Percentiles rank a stretch among this genome's conserved stretches.
phyloP scores from a whole-genome alignment of 768 basidiomycete genomes.

The Tricholoma sp. region DNA sequence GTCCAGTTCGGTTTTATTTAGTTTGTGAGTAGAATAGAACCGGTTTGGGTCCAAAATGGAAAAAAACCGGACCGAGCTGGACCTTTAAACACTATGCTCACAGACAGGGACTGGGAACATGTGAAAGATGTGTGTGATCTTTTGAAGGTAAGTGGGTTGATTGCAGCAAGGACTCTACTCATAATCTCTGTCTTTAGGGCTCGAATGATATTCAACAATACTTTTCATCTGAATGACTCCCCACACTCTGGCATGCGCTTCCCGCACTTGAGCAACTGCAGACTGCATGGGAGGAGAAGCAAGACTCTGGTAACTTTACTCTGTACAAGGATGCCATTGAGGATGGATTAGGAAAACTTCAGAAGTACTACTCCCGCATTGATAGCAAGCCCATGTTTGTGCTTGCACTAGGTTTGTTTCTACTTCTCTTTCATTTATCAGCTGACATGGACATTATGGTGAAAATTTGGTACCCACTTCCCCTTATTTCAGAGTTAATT shows the following conservation, averaged over 20 bases:
- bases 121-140: constrained; percentile 7
- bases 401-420: constrained; percentile 9
- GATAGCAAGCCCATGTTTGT: constrained; percentile 11
- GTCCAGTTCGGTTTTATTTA: no score
- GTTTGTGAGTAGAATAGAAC: no score
- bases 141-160: neutral
- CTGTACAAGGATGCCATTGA: constrained; percentile 8
- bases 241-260: constrained; percentile 10
- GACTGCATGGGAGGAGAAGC: constrained; percentile 12
- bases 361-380: constrained; percentile 9
- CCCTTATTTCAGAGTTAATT: no score
- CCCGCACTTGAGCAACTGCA: constrained; percentile 20
- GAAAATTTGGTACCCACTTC: no score
- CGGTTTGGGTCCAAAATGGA: no score
- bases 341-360: constrained; percentile 11
- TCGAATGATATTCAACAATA: constrained; percentile 15
- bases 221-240: constrained; percentile 27
- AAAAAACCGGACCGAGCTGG: no score
- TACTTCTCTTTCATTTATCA: neutral
- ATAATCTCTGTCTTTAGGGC: constrained; percentile 13
- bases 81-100: no score
- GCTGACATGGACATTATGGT: no score
- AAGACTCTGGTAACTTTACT: neutral
- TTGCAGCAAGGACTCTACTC: constrained; percentile 8
- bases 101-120: constrained; percentile 17